phyloP scores from a whole-genome alignment of 2,329 filamentous ascomycete species.

The Pseudocercospora fuligena region DNA sequence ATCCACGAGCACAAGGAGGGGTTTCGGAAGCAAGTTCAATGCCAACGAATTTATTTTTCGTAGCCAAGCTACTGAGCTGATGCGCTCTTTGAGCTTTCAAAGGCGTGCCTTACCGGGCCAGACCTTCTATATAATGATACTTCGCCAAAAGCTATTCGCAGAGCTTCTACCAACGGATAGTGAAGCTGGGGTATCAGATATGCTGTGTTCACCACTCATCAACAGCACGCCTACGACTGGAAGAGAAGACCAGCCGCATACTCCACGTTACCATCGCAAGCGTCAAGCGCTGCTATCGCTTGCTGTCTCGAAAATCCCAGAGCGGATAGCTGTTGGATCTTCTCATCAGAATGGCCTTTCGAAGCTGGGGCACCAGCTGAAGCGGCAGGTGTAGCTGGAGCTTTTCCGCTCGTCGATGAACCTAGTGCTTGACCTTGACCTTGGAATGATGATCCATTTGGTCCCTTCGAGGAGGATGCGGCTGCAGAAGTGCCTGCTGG shows the following conservation, averaged over 20 bases:
- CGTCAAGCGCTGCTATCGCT: conserved; percentile 79
- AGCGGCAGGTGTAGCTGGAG: conserved; percentile 24
- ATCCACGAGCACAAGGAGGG: neutral
- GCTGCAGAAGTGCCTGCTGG: conserved; percentile 51
- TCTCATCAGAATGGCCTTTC: conserved; percentile 59
- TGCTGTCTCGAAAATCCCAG: conserved; percentile 78
- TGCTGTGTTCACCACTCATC: neutral
- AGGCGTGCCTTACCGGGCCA: neutral
- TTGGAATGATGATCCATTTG: conserved; percentile 34
- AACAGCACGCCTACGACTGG: conserved; percentile 12
- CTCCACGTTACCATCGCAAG: conserved; percentile 84
- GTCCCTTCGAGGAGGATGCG: conserved; percentile 30
- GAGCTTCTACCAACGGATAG: conserved; percentile 1
- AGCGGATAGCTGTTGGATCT: conserved; percentile 75
- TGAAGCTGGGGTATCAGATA: conserved; percentile 16
- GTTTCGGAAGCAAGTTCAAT: neutral
- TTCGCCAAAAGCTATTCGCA: neutral
- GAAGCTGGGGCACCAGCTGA: conserved; percentile 23
- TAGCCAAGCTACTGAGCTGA: neutral
- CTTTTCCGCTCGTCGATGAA: conserved; percentile 25
- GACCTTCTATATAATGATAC: conserved; percentile 4
- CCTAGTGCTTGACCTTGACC: conserved; percentile 41
- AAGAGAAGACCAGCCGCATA: conserved; percentile 83
- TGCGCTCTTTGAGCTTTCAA: neutral
- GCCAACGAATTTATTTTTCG: neutral